Base-by-base conservation (phyloP, 2,329 filamentous ascomycete species). In the Scedosporium minutisporum region DNA sequence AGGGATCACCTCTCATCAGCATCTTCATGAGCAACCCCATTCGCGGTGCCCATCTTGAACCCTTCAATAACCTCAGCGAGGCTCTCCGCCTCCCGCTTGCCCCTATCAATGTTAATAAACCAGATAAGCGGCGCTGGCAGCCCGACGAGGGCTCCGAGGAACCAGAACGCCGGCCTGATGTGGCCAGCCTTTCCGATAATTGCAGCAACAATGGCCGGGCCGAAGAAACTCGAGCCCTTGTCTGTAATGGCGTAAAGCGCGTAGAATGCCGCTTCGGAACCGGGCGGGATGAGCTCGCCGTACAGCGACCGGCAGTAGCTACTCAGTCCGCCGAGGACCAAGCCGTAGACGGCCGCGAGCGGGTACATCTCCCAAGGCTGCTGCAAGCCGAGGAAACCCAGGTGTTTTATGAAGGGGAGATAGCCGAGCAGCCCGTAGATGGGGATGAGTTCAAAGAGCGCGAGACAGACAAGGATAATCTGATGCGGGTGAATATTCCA, bases 361-460 rank as follows among this genome's bases (percentile, higher is more conserved):
- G 91, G 90, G 69, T 95, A 97, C 91, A 99, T 97, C 69, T 99
- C 95, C 90, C 92, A 96, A 3, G 90, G 88, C 71, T 95, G 87
- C 73, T 96, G 92, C n/a, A 99, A 80, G 1, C 95, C 95, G 48
- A 92, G 77, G 4, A 90, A 86, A 0, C 91, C 93, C 74, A 89
- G 85, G 6, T 80, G 77, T 68, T 86, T 83, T 57, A 99, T 82
- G 6, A 90, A 85, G 0, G 93, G 91, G 16, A 97, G 80, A 70
- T 95, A 97, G 1, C 93, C 93, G 18, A 96, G 76, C 12, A 99
- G 80, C 0, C 93, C 93, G 70, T 99, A 99, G 1, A 97, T 71
- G 0, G 95, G 95, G 60, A 99, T 96, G 33, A 96, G 75, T 73
- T 97, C 93, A 69, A 99, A 96, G 5, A 99, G 78, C 12, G 82